Evolutionary conservation across 2,329 filamentous ascomycete species (phyloP).

Genomic region (Trichoderma sp.): DNA sequence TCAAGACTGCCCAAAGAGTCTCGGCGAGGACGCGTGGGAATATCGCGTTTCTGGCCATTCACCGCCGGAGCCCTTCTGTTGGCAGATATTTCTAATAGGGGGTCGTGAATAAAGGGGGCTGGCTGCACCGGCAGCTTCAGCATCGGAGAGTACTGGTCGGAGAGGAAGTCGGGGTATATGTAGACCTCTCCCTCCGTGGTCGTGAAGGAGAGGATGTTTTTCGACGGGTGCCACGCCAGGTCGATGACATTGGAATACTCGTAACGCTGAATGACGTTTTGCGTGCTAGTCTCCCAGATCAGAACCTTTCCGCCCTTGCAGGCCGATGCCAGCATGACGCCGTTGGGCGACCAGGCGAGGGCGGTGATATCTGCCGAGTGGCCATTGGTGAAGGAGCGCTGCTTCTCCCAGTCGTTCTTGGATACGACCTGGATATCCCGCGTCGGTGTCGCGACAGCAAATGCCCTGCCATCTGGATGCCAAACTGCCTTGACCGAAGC

Average conservation of each 20-base stretch:
- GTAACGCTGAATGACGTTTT: conserved; percentile 73
- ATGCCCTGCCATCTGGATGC: conserved; percentile 93
- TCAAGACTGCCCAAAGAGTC: conserved; percentile 76
- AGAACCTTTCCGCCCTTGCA: conserved; percentile 66
- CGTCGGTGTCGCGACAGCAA: conserved; percentile 79
- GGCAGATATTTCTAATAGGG: conserved; percentile 64
- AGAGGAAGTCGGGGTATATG: conserved; percentile 73
- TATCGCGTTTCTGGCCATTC: conserved; percentile 53
- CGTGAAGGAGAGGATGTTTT: conserved; percentile 87
- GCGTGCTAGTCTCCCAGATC: conserved; percentile 87
- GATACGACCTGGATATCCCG: conserved; percentile 84
- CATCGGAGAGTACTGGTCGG: conserved; percentile 54
- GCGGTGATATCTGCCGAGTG: conserved; percentile 85
- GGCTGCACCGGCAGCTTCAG: conserved; percentile 63
- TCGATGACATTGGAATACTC: conserved; percentile 83
- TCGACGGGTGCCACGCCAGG: conserved; percentile 83
- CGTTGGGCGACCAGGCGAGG: conserved; percentile 91
- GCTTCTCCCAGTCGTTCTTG: conserved; percentile 84
- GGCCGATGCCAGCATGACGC: conserved; percentile 74
- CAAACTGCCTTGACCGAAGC: conserved; percentile 73
- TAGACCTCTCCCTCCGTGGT: conserved; percentile 91
- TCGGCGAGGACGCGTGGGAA: conserved; percentile 51
- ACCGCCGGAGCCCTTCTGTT: conserved; percentile 54
- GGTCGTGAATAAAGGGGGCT: conserved; percentile 83
- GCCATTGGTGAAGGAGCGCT: conserved; percentile 72